These are phyloP conservation scores for Priceomyces castillae DNA, from an alignment of 805 yeast species.

Conservation along the genomic window DNA sequence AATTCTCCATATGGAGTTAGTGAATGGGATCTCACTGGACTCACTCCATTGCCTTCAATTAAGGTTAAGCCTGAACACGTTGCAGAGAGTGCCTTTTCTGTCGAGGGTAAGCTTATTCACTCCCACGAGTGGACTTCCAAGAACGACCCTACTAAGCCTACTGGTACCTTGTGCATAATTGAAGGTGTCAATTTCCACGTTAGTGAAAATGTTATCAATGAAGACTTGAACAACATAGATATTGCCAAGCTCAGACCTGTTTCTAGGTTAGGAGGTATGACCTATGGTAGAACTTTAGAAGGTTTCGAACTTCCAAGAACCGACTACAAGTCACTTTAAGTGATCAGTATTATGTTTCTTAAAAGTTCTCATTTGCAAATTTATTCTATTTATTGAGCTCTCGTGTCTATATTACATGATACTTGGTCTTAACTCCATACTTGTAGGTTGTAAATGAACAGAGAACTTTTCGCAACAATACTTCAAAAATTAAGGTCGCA, in stretches of 20 bases:
- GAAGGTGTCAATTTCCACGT: conserved; percentile 60
- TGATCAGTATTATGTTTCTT: no score
- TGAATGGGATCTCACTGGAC: conserved; percentile 56
- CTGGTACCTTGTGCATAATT: conserved; percentile 43
- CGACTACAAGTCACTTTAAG: no score
- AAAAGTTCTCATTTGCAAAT: no score
- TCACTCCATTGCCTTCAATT: conserved; percentile 44
- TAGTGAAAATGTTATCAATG: conserved; percentile 51
- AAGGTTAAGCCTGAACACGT: conserved; percentile 55
- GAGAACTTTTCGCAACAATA: no score
- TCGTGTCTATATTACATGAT: no score
- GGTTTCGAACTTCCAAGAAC: conserved; percentile 50
- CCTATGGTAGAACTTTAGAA: conserved; percentile 43
- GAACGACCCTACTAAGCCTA: conserved; percentile 26
- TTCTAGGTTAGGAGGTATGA: conserved; percentile 47
- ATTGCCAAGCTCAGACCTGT: conserved; percentile 50
- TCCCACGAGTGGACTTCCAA: conserved; percentile 47
- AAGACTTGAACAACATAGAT: conserved; percentile 40
- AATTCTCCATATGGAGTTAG: conserved; percentile 48
- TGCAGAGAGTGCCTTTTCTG: conserved; percentile 57
- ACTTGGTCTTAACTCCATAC: no score
- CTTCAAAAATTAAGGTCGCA: no score
- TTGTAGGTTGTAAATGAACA: no score
- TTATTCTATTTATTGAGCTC: no score
- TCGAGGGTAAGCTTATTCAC: conserved; percentile 53